phyloP scores from a whole-genome alignment of 148 eudicot species.

The Salicornia ramosissima region DNA sequence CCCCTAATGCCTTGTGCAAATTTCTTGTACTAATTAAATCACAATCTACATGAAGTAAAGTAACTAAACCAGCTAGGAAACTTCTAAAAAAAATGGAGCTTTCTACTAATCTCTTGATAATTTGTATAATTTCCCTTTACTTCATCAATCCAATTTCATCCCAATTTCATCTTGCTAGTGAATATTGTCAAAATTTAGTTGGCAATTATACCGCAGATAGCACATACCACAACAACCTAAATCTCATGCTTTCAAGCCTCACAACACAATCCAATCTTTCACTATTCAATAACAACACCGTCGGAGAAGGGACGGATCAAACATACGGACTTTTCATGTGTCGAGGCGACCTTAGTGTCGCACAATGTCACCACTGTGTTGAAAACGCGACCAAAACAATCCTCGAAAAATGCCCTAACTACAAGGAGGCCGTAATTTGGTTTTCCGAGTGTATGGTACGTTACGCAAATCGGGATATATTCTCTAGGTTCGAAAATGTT shows the following conservation, averaged over 20 bases:
- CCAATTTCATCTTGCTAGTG: not conserved
- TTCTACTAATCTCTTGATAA: not conserved
- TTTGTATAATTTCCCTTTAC: not conserved
- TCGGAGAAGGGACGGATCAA: slow-evolving; percentile 10
- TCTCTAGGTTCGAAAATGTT: not conserved
- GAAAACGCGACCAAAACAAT: not conserved
- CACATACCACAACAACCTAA: slow-evolving; percentile 14
- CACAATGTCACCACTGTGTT: slow-evolving; percentile 24
- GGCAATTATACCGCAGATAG: slow-evolving; percentile 15
- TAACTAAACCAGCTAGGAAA: too few relatives aligned
- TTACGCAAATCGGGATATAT: slow-evolving; percentile 19
- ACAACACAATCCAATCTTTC: not conserved
- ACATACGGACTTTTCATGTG: slow-evolving; percentile 15
- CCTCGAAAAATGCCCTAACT: not conserved
- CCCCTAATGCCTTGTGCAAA: too few relatives aligned
- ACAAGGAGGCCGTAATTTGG: slow-evolving; percentile 9
- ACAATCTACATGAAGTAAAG: too few relatives aligned
- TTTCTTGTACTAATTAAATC: too few relatives aligned
- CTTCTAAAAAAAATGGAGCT: not conserved
- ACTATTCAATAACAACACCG: not conserved
- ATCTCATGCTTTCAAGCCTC: slow-evolving; percentile 1
- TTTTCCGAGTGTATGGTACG: slow-evolving; percentile 18
- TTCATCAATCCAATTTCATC: not conserved
- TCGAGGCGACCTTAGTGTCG: slow-evolving; percentile 12
- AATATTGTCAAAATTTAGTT: not conserved